These are phyloP conservation scores for Pythium periplocum DNA, from an alignment of 352 stramenopile species.

Conservation along the genomic window DNA sequence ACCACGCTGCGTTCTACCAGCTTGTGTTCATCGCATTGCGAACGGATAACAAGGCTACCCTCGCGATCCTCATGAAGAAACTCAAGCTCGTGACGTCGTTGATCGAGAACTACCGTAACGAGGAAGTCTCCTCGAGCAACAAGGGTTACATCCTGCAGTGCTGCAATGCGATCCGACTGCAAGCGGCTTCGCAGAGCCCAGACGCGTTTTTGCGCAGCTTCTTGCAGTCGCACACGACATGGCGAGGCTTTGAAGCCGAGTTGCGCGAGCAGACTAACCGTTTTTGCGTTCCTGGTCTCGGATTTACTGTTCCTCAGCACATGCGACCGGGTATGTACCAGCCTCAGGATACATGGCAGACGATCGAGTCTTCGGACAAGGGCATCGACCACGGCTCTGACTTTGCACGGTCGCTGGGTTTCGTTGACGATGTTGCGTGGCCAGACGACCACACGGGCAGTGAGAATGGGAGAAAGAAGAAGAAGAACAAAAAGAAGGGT, in stretches of 20 bases:
- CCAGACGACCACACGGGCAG: conserved; percentile 43
- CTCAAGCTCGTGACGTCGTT: conserved; percentile 80
- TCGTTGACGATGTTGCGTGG: conserved; percentile 83
- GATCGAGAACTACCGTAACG: conserved; percentile 74
- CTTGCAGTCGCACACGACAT: conserved; percentile 84
- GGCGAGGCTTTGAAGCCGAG: conserved; percentile 69
- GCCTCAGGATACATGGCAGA: conserved; percentile 62
- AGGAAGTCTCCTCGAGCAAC: conserved; percentile 65
- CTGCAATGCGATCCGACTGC: conserved; percentile 86
- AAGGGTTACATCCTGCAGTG: conserved; percentile 85
- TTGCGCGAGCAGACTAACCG: conserved; percentile 48
- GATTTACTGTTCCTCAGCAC: conserved; percentile 68
- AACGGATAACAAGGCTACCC: conserved; percentile 72
- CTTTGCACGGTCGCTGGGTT: conserved; percentile 72
- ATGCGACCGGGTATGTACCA: conserved; percentile 40
- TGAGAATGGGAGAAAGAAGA: conserved; percentile 46
- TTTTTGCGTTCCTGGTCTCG: conserved; percentile 56
- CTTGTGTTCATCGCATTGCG: conserved; percentile 85
- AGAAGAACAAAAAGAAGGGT: conserved; percentile 60
- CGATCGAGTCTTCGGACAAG: conserved; percentile 40
- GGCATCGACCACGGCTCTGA: conserved; percentile 83
- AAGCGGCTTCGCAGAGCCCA: conserved; percentile 82
- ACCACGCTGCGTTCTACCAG: conserved; percentile 87
- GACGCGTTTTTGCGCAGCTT: conserved; percentile 88
- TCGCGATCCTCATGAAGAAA: conserved; percentile 86